Percentiles rank a stretch among this genome's conserved stretches.
These are phyloP conservation scores for Trifolium dubium DNA, from an alignment of 306 rosid genomes.

Conservation along the genomic window DNA sequence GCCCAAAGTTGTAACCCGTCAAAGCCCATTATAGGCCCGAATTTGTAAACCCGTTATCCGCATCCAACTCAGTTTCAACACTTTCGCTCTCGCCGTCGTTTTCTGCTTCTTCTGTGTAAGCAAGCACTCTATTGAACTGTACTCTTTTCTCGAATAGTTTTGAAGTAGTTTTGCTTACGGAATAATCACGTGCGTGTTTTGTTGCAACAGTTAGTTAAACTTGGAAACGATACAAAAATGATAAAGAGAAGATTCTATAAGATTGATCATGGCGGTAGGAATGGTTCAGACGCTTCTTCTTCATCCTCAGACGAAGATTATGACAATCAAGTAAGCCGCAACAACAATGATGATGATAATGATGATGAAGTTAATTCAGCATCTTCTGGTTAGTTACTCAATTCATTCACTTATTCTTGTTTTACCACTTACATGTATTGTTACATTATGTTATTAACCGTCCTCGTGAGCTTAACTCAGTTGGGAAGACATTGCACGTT, in stretches of 20 bases:
- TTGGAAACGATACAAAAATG: slow-evolving; percentile 45
- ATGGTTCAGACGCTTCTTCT: slow-evolving; percentile 67
- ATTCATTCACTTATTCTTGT: neutral
- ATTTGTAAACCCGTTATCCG: too few relatives aligned
- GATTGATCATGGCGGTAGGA: slow-evolving; percentile 67
- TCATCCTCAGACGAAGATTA: slow-evolving; percentile 60
- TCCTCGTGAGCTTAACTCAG: too few relatives aligned
- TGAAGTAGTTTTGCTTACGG: neutral
- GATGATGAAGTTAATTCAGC: slow-evolving; percentile 56
- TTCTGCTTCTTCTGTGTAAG: too few relatives aligned
- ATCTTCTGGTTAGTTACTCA: slow-evolving; percentile 60
- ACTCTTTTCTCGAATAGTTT: slow-evolving; percentile 17
- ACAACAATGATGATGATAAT: slow-evolving; percentile 36
- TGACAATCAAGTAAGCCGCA: slow-evolving; percentile 44
- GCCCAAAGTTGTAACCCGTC: too few relatives aligned
- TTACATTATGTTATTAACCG: neutral
- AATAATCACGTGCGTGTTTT: slow-evolving; percentile 21
- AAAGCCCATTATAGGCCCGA: too few relatives aligned
- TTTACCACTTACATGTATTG: neutral
- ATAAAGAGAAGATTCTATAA: slow-evolving; percentile 81
- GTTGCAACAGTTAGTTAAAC: slow-evolving; percentile 37
- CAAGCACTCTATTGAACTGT: neutral
- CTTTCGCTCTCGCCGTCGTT: too few relatives aligned
- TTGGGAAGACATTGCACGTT: too few relatives aligned
- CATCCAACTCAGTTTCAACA: too few relatives aligned